phyloP scores from a whole-genome alignment of 179 eudicot genomes.

The Beta lomatogona region DNA sequence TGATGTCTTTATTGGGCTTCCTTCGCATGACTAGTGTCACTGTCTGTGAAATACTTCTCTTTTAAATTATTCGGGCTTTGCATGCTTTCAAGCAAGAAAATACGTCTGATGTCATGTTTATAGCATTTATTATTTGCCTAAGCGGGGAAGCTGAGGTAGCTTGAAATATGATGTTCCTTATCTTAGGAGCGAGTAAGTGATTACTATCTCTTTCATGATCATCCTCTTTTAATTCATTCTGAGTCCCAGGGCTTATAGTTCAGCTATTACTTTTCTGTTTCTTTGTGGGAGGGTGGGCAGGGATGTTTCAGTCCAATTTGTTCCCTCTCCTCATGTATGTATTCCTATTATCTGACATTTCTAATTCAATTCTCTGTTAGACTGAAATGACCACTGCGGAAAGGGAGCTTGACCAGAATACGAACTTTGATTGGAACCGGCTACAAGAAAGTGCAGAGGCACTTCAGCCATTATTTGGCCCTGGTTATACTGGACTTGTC shows the following conservation, averaged over 20 bases:
- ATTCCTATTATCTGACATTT: not conserved
- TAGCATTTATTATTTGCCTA: conserved; percentile 3
- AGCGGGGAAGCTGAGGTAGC: not conserved
- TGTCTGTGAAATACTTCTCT: not conserved
- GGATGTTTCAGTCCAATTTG: not conserved
- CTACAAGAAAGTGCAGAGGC: conserved; percentile 94
- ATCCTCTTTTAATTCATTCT: not conserved
- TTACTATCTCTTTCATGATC: not conserved
- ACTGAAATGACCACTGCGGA: conserved; percentile 99
- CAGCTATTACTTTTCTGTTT: not conserved
- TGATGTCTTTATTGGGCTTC: not conserved
- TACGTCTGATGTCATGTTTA: not conserved
- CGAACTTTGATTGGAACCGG: conserved; percentile 95
- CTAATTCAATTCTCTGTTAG: conserved; percentile 35
- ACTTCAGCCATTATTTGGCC: conserved; percentile 82
- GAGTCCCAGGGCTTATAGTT: not conserved
- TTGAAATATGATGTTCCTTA: not conserved
- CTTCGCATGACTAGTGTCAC: conserved; percentile 2
- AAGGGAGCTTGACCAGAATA: conserved; percentile 96
- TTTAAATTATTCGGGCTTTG: too few relatives aligned
- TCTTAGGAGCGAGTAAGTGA: not conserved
- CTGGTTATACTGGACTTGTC: conserved; percentile 93
- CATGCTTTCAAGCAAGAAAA: not conserved
- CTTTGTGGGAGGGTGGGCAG: not conserved
- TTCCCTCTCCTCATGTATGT: not conserved